A percentile compares a stretch with the other conserved stretches of the same genome.
Conservation (phyloP, 768 basidiomycete genomes). For the Panellus pusillus region DNA sequence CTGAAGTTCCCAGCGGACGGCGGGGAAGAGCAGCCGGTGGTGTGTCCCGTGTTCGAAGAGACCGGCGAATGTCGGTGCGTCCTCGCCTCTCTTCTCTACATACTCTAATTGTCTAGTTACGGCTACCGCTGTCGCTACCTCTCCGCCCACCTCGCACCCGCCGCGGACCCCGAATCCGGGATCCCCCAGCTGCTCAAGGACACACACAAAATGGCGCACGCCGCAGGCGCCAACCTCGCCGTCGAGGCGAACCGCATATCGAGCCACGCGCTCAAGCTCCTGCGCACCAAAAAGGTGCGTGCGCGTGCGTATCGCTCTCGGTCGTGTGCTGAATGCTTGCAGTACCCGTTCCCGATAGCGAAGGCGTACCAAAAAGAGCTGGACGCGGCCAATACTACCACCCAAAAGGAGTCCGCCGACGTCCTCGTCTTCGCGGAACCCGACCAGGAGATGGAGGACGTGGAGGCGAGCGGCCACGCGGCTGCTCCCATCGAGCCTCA, state of each 20-base stretch:
- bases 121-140: slow-evolving; percentile 94
- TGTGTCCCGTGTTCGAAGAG: slow-evolving; percentile 68
- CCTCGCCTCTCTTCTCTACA: neutral
- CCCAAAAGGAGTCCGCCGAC: slow-evolving; percentile 21
- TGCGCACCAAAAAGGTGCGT: slow-evolving; percentile 77
- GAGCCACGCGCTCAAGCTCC: neutral
- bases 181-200: slow-evolving; percentile 35
- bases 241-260: too few species aligned
- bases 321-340: too few species aligned
- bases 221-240: too few species aligned
- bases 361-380: slow-evolving; percentile 52
- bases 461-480: neutral
- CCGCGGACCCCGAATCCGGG: slow-evolving; percentile 47
- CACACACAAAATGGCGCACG: slow-evolving; percentile 34
- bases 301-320: too few species aligned
- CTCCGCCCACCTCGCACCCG: slow-evolving; percentile 76
- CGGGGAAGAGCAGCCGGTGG: slow-evolving; percentile 34
- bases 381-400: too few species aligned
- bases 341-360: too few species aligned
- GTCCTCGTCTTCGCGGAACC: slow-evolving; percentile 38
- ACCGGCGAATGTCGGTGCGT: slow-evolving; percentile 69
- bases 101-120: slow-evolving; percentile 36
- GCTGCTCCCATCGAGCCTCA: neutral
- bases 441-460: slow-evolving; percentile 37
- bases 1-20: slow-evolving; percentile 55